Percentiles rank a stretch among this genome's conserved stretches.
Conservation (phyloP, 2,329 filamentous ascomycete species). For the Tolypocladium ovalisporum region DNA sequence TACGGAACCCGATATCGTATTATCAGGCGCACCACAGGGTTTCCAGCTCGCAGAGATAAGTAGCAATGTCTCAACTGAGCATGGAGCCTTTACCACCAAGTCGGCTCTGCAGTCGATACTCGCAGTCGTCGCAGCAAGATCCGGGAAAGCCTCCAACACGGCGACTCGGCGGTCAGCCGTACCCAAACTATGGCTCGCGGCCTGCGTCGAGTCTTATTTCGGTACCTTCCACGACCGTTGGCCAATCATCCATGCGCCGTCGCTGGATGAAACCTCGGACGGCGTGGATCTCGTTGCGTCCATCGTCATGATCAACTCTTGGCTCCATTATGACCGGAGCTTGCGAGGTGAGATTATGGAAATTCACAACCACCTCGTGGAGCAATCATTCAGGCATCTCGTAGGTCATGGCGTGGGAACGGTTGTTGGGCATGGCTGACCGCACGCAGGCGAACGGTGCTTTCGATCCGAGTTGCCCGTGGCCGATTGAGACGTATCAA, state of each 20-base stretch:
- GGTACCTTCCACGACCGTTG: conserved; percentile 27
- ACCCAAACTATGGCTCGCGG: conserved; percentile 10
- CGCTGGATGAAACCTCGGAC: conserved; percentile 18
- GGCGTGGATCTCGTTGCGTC: conserved; percentile 15
- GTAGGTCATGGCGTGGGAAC: conserved; percentile 9
- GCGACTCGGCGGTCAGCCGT: conserved; percentile 2
- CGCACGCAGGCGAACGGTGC: conserved; percentile 1
- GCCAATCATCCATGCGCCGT: conserved; percentile 27
- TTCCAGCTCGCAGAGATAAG: not conserved
- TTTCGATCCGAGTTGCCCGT: conserved; percentile 9
- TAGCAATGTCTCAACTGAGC: not conserved
- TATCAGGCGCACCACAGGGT: not conserved
- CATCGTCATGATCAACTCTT: conserved; percentile 27
- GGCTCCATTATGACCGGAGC: conserved; percentile 18
- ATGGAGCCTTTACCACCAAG: not conserved
- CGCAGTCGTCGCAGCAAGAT: not conserved
- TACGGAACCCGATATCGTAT: not conserved
- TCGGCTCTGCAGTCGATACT: conserved; percentile 4
- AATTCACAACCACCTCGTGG: conserved; percentile 21
- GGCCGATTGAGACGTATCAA: conserved; percentile 22
- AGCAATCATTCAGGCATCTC: conserved; percentile 15
- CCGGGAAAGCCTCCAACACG: not conserved
- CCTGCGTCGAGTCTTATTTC: conserved; percentile 22
- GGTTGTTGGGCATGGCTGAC: not conserved
- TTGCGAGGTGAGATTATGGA: conserved; percentile 15